Base-by-base conservation (phyloP, 1,284 basidiomycete genomes). In the Apiotrichum sp. region DNA sequence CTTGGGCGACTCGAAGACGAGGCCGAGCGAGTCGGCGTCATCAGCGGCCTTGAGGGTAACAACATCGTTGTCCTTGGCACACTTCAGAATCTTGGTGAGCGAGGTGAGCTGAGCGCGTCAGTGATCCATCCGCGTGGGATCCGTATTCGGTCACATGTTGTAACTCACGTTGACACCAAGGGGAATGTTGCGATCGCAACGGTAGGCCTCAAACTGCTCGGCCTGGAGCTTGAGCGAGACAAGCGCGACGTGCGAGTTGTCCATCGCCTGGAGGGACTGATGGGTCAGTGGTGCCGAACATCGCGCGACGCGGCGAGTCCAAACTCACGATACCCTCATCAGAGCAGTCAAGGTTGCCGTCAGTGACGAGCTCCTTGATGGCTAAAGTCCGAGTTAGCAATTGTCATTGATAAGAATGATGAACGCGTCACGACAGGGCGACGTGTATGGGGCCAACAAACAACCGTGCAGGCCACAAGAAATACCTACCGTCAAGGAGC, bases 161-260 rank as follows among this genome's bases (percentile, higher is more conserved):
- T 22, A 22, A 67, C 76, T 62, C 59, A 78, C 75, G 77, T 93
- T 93, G 67, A 93, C 88, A 62, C 91, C 91, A 7, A 95, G 83
- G 0, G 92, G 90, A 83, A 98, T 91, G 53, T 93, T 91, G 29
- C 93, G 84, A 77, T 99, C 96, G 74, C 95, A 98, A 65, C 96
- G 86, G 78, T 89, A 98, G 55, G 83, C 81, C 70, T 88, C 84
- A 80, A 97, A 97, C 35, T 89, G 89, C 0, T 82, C 79, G 0
- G 84, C 82, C 34, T 85, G 16, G 50, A 97, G 82, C 61, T 86
- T 82, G 50, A 75, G 70, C 16, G 73, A 72, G 40, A 98, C 95
- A 58, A 98, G 87, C 1, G 95, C 96, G 69, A 98, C 95, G 78
- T 98, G 96, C 6, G 95, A 98, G 83, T 97, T 98, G 81, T 98